These are phyloP conservation scores for Suillus spraguei DNA, from an alignment of 768 basidiomycete genomes.

Conservation along the genomic window DNA sequence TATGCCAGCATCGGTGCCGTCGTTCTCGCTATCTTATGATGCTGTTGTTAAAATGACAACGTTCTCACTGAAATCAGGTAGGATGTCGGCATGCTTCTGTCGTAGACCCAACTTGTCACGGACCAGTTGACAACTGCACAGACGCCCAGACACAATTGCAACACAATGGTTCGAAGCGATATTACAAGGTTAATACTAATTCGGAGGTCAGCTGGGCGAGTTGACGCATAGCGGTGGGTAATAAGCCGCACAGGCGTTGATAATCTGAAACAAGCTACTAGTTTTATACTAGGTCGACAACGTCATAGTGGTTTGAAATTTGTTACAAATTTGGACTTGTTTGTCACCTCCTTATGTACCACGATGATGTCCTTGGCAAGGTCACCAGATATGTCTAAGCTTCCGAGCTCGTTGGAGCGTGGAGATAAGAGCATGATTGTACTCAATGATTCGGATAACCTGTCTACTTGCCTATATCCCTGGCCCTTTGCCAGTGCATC, in stretches of 20 bases:
- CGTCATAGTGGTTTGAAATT: no score
- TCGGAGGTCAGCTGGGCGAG: no score
- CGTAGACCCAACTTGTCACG: not conserved
- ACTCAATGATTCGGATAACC: not conserved
- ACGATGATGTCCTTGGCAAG: not conserved
- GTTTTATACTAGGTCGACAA: no score
- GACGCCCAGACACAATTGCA: not conserved
- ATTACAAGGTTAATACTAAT: not conserved
- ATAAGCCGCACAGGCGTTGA: no score
- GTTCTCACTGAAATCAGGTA: not conserved
- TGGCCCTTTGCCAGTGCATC: not conserved
- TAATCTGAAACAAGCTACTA: no score
- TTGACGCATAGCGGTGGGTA: no score
- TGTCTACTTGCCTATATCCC: not conserved
- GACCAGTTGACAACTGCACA: not conserved
- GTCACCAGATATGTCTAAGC: not conserved
- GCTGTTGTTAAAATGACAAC: not conserved
- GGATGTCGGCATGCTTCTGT: not conserved
- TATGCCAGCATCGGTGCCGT: not conserved
- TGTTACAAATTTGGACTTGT: no score
- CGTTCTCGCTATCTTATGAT: not conserved
- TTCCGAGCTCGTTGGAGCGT: not conserved
- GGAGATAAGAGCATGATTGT: not conserved
- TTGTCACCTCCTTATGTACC: not conserved
- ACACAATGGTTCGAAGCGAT: not conserved